Conservation (phyloP, 495 filamentous ascomycete species). For the Penicillium ochrochloron region DNA sequence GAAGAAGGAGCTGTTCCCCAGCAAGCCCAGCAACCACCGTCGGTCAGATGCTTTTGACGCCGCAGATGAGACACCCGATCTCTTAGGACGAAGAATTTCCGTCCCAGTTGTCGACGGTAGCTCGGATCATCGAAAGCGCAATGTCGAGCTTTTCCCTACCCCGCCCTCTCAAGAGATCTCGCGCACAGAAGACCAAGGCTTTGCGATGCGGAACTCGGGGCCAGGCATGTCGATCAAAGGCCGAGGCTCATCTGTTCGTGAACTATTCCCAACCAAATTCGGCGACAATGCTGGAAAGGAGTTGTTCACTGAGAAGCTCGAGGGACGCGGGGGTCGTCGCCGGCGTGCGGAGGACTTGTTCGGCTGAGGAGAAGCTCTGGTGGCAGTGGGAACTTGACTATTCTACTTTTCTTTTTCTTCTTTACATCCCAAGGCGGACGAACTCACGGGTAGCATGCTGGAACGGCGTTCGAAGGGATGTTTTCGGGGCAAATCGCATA, state of each 20-base stretch:
- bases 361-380: constrained; percentile 30
- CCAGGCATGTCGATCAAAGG: constrained; percentile 53
- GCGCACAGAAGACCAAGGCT: constrained; percentile 54
- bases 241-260: constrained; percentile 59
- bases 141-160: constrained; percentile 49
- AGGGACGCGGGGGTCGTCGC: constrained; percentile 53
- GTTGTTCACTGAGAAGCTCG: constrained; percentile 63
- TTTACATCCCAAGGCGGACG: constrained; percentile 11
- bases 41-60: constrained; percentile 68
- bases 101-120: constrained; percentile 57
- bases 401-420: not conserved
- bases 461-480: constrained; percentile 25
- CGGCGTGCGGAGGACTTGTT: constrained; percentile 59
- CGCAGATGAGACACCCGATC: constrained; percentile 63
- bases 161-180: constrained; percentile 33
- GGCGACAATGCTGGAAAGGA: constrained; percentile 69
- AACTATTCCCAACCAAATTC: constrained; percentile 72
- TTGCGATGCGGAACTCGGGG: constrained; percentile 67
- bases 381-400: not conserved
- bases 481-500: constrained; percentile 7
- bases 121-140: constrained; percentile 37
- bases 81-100: constrained; percentile 58
- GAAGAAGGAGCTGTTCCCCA: constrained; percentile 73
- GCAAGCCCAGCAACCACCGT: constrained; percentile 64
- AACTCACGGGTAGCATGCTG: constrained; percentile 25